These are phyloP conservation scores for Suillus hirtellus DNA, from an alignment of 768 basidiomycete species.

Conservation along the genomic window DNA sequence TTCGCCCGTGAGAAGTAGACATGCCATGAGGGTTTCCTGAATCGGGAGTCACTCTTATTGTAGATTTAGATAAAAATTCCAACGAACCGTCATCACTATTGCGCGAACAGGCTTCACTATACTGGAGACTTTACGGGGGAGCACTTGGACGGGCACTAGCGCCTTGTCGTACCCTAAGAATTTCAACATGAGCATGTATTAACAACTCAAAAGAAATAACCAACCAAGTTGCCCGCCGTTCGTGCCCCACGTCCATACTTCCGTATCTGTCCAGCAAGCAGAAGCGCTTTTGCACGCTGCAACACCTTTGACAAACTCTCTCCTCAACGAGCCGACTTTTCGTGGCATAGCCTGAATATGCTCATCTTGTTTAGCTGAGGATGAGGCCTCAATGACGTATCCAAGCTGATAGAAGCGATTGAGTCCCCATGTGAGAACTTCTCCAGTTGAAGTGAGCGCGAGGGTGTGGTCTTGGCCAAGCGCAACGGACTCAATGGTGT, in stretches of 20 bases:
- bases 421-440: slow-evolving; percentile 88
- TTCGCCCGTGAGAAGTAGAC: slow-evolving; percentile 75
- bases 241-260: slow-evolving; percentile 89
- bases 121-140: slow-evolving; percentile 80
- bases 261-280: slow-evolving; percentile 78
- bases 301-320: slow-evolving; percentile 75
- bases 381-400: slow-evolving; percentile 66
- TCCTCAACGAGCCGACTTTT: slow-evolving; percentile 76
- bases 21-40: slow-evolving; percentile 82
- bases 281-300: slow-evolving; percentile 87
- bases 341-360: slow-evolving; percentile 75
- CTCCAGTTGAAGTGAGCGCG: slow-evolving; percentile 75
- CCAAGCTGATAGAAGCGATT: slow-evolving; percentile 91
- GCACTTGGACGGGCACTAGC: slow-evolving; percentile 70
- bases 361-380: slow-evolving; percentile 57
- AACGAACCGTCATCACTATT: slow-evolving; percentile 62
- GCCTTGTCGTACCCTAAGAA: slow-evolving; percentile 71
- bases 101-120: slow-evolving; percentile 68
- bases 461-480: slow-evolving; percentile 95
- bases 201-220: slow-evolving; percentile 14
- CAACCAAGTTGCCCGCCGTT: slow-evolving; percentile 90
- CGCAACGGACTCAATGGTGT: slow-evolving; percentile 66
- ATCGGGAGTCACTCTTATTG: neutral
- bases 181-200: neutral
- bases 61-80: neutral